These are phyloP conservation scores for Rugiboletus extremiorientalis DNA, from an alignment of 1,284 basidiomycete genomes.

Conservation along the genomic window DNA sequence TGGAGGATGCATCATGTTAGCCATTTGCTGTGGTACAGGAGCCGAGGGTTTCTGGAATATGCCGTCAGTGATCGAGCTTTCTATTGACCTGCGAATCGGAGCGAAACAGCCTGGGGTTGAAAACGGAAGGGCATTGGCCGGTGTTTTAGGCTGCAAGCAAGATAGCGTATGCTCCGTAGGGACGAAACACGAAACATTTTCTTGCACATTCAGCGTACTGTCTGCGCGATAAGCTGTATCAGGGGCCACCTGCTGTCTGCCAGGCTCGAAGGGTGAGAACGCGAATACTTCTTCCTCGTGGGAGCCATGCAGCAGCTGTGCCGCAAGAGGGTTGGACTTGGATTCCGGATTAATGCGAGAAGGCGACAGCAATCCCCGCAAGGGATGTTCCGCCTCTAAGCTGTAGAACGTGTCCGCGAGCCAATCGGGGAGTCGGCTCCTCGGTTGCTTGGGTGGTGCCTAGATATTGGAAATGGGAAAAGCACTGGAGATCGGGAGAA, in stretches of 20 bases:
- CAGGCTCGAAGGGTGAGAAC: slow-evolving; percentile 29
- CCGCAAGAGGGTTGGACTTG: neutral
- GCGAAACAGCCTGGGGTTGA: slow-evolving; percentile 30
- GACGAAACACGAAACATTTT: neutral
- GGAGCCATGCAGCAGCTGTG: slow-evolving; percentile 3
- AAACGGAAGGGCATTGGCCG: slow-evolving; percentile 19
- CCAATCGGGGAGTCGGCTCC: slow-evolving; percentile 44
- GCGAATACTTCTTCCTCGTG: slow-evolving; percentile 29
- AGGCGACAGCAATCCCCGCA: slow-evolving; percentile 41
- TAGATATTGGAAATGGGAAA: slow-evolving; percentile 18
- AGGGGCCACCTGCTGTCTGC: slow-evolving; percentile 8
- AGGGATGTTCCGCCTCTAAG: slow-evolving; percentile 44
- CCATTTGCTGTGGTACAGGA: slow-evolving; percentile 10
- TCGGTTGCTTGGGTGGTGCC: slow-evolving; percentile 16
- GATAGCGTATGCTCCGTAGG: neutral
- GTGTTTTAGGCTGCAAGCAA: neutral
- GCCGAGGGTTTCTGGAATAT: slow-evolving; percentile 1
- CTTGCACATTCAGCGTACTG: neutral
- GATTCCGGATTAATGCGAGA: slow-evolving; percentile 8
- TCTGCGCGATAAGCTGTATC: slow-evolving; percentile 3
- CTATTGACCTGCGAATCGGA: slow-evolving; percentile 4
- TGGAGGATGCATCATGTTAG: slow-evolving; percentile 13
- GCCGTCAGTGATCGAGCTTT: neutral
- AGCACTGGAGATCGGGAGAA: slow-evolving; percentile 9
- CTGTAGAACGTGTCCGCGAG: slow-evolving; percentile 43